Evolutionary conservation across 2,329 filamentous ascomycete genomes (phyloP), one percentile per base, ranked within the genome.

Genomic region (Arachnomyces sp.): DNA sequence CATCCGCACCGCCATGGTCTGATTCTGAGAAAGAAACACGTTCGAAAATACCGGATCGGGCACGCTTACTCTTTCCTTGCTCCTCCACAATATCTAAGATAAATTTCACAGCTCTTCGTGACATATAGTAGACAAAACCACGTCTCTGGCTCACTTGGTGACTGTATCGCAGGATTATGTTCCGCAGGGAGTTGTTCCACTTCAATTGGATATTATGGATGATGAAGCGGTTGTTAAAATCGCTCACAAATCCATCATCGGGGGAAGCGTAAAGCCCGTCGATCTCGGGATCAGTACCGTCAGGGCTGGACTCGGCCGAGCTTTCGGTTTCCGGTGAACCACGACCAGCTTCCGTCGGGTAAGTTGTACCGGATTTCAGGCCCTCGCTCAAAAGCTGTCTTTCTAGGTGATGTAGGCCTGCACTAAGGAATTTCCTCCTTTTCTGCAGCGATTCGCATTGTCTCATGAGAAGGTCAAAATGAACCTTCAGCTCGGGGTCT

Each of bases 161-260:
- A 47, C 92, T 93, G 60, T 98, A 98, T 16, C 92, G 85, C 31
- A 98, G 75, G 36, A 98, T 92, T 54, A 95, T 95, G 57, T 98
- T 96, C 43, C 92, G 80, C 29, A 98, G 67, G 8, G 89, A 78
- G 53, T 98, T 98, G 67, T 94, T 96, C 92, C 92, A 98, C 63
- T 98, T 98, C 42, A 98, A 70, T 56, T 98, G 92, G 58, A 93
- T 77, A 54, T 98, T 98, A 69, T 98, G 92, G 38, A 98, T 84
- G 52, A 96, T 90, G 67, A 98, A 98, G 2, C 92, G 84, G 57
- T 98, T 98, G 59, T 93, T 92, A 70, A 95, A 98, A 58, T 96
- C 89, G 60, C 84, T 94, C 36, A 85, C 81, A 50, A 90, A 90
- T 49, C 95, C 88, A 12, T 84, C 77, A 3, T 81, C 76, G 1